A percentile compares a stretch with the other conserved stretches of the same genome.
These are phyloP conservation scores for Penicillium desertorum DNA, from an alignment of 495 filamentous ascomycete species.

Conservation along the genomic window DNA sequence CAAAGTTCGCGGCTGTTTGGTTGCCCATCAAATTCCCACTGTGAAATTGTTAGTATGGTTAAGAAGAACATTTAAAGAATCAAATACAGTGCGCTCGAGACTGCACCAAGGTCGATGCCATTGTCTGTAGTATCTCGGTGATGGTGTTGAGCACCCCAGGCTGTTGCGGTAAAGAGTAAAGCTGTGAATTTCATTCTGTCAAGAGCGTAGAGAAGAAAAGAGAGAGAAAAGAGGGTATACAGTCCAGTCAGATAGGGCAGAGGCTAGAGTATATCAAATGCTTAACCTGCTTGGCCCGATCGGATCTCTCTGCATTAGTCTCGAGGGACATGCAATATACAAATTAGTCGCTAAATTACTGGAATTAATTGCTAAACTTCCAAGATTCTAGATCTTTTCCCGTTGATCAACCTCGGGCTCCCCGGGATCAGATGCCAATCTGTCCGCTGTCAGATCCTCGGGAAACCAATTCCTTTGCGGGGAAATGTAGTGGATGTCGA, in stretches of 20 bases:
- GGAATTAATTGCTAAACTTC: not conserved
- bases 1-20: conserved; percentile 29
- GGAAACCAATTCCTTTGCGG: not conserved
- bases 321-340: not conserved
- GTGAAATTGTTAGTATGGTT: not conserved
- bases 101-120: conserved; percentile 17
- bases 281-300: conserved; percentile 18
- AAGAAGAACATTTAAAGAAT: not conserved
- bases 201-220: not conserved
- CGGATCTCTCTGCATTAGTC: not conserved
- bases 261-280: conserved; percentile 25
- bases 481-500: not conserved
- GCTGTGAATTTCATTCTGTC: conserved; percentile 10
- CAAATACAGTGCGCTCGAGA: conserved; percentile 21
- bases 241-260: not conserved
- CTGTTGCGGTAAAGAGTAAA: conserved; percentile 13
- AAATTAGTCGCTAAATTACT: not conserved
- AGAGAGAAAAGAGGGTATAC: not conserved
- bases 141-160: conserved; percentile 12
- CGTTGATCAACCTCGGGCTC: conserved; percentile 7
- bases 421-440: conserved; percentile 4
- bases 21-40: conserved; percentile 18
- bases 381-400: conserved; percentile 4
- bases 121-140: conserved; percentile 12
- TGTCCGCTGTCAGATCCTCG: not conserved